Conservation (phyloP, 306 rosid genomes). For the Cucumis melo region DNA sequence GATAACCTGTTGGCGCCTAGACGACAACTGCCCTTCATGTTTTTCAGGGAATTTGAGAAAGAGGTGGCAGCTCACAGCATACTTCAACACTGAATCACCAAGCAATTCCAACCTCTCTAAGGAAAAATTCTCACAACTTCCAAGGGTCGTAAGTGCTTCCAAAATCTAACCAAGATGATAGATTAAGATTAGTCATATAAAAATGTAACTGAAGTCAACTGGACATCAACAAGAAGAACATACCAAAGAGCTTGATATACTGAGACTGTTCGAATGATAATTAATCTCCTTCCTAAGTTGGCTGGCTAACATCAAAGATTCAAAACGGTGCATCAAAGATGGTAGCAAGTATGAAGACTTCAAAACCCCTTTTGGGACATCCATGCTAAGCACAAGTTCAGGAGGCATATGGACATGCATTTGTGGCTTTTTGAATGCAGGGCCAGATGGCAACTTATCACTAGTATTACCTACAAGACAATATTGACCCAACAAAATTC, state of each 20-base stretch:
- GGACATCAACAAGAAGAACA: conserved; percentile 14
- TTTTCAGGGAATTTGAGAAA: conserved; percentile 61
- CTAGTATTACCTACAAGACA: conserved; percentile 24
- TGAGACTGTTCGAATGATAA: conserved; percentile 21
- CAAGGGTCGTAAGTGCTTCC: conserved; percentile 76
- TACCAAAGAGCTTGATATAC: conserved; percentile 62
- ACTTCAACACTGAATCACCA: conserved; percentile 88
- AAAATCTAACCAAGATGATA: conserved; percentile 40
- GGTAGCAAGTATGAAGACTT: conserved; percentile 77
- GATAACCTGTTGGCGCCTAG: conserved; percentile 32
- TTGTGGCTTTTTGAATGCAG: conserved; percentile 27
- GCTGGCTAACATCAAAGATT: conserved; percentile 74
- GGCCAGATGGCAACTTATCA: conserved; percentile 26
- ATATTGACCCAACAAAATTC: background rate
- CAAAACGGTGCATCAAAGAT: conserved; percentile 70
- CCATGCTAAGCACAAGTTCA: conserved; percentile 52
- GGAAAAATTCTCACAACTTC: conserved; percentile 64
- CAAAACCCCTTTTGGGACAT: conserved; percentile 41
- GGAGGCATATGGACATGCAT: conserved; percentile 75
- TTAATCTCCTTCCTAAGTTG: conserved; percentile 73
- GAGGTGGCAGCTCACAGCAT: conserved; percentile 66
- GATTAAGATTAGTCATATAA: conserved; percentile 3
- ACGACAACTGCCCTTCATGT: conserved; percentile 71
- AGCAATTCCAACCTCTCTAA: conserved; percentile 97
- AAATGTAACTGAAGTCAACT: background rate